These are phyloP conservation scores for Chaetomium fimeti DNA, from an alignment of 495 filamentous ascomycete species.

Conservation along the genomic window DNA sequence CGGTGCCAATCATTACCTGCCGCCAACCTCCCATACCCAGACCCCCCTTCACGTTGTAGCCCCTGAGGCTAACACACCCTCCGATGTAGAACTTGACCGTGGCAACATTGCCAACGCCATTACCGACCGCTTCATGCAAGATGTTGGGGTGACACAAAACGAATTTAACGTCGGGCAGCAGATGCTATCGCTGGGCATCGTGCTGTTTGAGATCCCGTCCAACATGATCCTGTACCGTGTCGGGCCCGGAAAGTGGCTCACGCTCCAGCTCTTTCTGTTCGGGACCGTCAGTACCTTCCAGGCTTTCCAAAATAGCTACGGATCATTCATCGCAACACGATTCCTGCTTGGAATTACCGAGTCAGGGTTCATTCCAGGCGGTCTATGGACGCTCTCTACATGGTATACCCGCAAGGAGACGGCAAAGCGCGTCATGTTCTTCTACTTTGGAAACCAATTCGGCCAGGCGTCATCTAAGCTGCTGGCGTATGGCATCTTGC, in stretches of 20 bases:
- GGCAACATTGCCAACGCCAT: constrained; percentile 38
- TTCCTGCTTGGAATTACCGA: constrained; percentile 54
- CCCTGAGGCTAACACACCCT: neutral
- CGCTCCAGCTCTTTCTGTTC: constrained; percentile 56
- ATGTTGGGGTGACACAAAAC: constrained; percentile 54
- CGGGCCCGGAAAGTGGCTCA: constrained; percentile 59
- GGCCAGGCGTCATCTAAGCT: constrained; percentile 51
- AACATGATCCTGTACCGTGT: constrained; percentile 58
- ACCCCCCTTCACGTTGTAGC: constrained; percentile 27
- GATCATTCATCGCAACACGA: constrained; percentile 52
- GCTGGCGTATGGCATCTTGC: constrained; percentile 32
- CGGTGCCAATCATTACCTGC: constrained; percentile 35
- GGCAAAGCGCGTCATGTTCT: constrained; percentile 54
- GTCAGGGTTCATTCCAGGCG: constrained; percentile 61
- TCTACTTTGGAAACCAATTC: constrained; percentile 57
- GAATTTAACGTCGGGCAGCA: constrained; percentile 60
- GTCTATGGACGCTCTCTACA: constrained; percentile 58
- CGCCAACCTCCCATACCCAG: neutral
- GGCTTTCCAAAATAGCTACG: constrained; percentile 52
- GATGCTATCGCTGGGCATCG: constrained; percentile 57
- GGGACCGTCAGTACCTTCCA: constrained; percentile 60
- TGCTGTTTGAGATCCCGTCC: constrained; percentile 57
- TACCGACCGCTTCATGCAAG: constrained; percentile 46
- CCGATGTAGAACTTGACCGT: constrained; percentile 37
- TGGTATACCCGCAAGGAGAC: constrained; percentile 61